Evolutionary conservation across 148 eudicot genomes (phyloP).

Genomic region (Heliamphora exappendiculata): DNA sequence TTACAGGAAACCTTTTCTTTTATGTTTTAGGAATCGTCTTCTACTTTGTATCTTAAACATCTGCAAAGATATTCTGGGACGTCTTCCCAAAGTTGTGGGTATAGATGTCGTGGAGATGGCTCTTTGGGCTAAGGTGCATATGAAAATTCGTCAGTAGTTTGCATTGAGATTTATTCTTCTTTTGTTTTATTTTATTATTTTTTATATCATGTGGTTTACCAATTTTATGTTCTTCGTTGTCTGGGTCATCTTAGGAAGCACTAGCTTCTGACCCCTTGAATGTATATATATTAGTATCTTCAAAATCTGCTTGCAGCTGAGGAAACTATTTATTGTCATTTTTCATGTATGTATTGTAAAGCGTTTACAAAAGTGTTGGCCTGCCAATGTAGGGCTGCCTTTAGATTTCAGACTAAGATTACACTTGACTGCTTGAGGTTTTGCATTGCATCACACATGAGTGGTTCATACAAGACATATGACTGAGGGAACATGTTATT

Average conservation of each 20-base stretch:
- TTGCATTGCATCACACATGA: neutral
- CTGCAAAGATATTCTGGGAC: conserved; percentile 78
- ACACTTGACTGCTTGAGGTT: neutral
- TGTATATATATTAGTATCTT: neutral
- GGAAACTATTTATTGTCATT: neutral
- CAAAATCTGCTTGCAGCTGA: neutral
- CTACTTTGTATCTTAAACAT: conserved; percentile 69
- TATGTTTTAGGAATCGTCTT: conserved; percentile 67
- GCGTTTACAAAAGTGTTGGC: neutral
- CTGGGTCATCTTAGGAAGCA: neutral
- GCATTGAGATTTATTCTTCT: neutral
- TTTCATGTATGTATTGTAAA: neutral
- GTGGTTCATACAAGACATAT: neutral
- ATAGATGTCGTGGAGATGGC: conserved; percentile 99
- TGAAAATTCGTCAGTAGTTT: neutral
- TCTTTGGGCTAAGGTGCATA: conserved; percentile 93
- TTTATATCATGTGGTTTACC: neutral
- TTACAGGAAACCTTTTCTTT: neutral
- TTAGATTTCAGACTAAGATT: neutral
- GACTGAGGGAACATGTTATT: neutral
- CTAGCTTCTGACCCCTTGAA: neutral
- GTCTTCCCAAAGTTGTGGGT: conserved; percentile 90
- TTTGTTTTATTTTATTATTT: neutral
- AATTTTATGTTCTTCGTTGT: neutral
- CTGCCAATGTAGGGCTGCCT: neutral